A percentile compares a stretch with the other conserved stretches of the same genome.
Evolutionary conservation across 1,284 basidiomycete species (phyloP).

Genomic region (Trametes hirsuta): DNA sequence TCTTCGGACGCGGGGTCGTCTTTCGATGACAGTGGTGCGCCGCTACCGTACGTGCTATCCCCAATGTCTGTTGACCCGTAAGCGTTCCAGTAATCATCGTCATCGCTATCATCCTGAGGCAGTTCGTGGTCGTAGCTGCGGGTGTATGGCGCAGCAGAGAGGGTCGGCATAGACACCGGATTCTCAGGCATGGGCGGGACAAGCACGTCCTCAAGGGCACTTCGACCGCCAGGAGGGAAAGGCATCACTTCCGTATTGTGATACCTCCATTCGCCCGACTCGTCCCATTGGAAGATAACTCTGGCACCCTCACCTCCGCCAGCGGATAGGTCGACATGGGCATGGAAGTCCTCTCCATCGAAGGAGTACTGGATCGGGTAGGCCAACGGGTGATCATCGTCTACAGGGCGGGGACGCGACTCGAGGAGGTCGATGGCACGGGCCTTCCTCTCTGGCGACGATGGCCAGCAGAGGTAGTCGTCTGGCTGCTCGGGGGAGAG

Average conservation of each 20-base stretch:
- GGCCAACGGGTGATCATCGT: constrained; percentile 38
- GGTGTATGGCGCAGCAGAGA: constrained; percentile 14
- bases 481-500: constrained; percentile 52
- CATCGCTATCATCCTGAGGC: constrained; percentile 39
- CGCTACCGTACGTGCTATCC: constrained; percentile 21
- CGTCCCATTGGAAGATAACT: constrained; percentile 71
- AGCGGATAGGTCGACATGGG: constrained; percentile 59
- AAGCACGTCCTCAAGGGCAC: constrained; percentile 42
- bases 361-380: constrained; percentile 57
- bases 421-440: constrained; percentile 50
- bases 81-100: constrained; percentile 69
- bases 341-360: constrained; percentile 60
- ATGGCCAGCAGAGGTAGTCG: constrained; percentile 73
- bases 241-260: constrained; percentile 72
- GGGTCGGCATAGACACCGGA: constrained; percentile 4
- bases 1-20: constrained; percentile 53
- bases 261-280: constrained; percentile 61
- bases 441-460: constrained; percentile 36
- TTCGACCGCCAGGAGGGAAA: constrained; percentile 59
- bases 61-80: constrained; percentile 49
- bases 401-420: constrained; percentile 40
- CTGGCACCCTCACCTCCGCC: constrained; percentile 46
- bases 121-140: constrained; percentile 28
- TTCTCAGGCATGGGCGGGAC: constrained; percentile 15
- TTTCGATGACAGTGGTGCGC: constrained; percentile 25